Evolutionary conservation across 306 rosid species (phyloP), one percentile per base, ranked within the genome.

Genomic region (Psophocarpus tetragonolobus): DNA sequence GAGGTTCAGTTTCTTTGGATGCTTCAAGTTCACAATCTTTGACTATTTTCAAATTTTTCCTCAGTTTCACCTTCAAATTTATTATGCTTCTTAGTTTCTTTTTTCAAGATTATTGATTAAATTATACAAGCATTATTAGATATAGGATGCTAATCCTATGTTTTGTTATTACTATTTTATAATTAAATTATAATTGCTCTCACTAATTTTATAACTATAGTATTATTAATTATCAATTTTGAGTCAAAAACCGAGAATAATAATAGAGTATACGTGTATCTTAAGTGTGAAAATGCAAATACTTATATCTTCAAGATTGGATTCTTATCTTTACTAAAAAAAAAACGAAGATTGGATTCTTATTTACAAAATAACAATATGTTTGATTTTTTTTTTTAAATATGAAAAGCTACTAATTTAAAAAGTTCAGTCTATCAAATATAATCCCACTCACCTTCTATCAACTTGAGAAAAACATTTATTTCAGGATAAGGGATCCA

Each of bases 1-100:
- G 74, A 77, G 53, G 51, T 13, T 29, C 17, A 30, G n/a, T 5
- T 38, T 24, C 29, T 73, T 73, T 73, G 71, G 66, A 53, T 65
- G 56, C 67, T 51, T 66, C 68, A 20, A 67, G 56, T 9, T 64
- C 77, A 6, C 73, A 64, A 14, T 26, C 29, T 77, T 77, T 67
- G 68, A 77, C 68, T 20, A 10, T 0, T 24, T 18, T 24, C 3
- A 6, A 38, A 53, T 8, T 13, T 42, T 53, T 66, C 75, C 29
- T 38, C n/a, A 24, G 6, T 12, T 54, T 53, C 8, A 17, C 14
- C 39, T 15, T 23, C 21, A 76, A 50, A 23, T 24, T 27, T 30
- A 26, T n/a, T n/a, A n/a, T 32, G 54, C 20, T 23, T 41, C 6
- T 42, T 42, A 6, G 1, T 41, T 11, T 58, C 17, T 44, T 32